These are phyloP conservation scores for Cornus florida DNA, from an alignment of 148 eudicot species.

Conservation along the genomic window DNA sequence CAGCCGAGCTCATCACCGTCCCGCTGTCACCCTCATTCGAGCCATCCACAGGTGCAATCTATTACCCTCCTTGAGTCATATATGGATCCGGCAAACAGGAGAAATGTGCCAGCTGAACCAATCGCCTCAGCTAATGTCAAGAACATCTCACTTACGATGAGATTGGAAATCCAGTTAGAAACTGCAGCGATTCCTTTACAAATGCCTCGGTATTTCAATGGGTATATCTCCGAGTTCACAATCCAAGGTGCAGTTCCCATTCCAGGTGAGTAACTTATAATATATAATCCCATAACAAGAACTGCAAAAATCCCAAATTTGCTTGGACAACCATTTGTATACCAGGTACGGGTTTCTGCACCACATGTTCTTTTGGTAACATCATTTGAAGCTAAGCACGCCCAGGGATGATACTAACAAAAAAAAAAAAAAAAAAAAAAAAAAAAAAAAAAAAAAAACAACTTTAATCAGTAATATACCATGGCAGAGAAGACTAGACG, in stretches of 20 bases:
- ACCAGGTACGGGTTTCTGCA: constrained; percentile 54
- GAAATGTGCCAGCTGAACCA: constrained; percentile 64
- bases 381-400: constrained; percentile 49
- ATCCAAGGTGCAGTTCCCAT: constrained; percentile 93
- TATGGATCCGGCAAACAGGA: constrained; percentile 60
- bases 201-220: constrained; percentile 60
- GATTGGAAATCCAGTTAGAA: constrained; percentile 70
- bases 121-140: constrained; percentile 57
- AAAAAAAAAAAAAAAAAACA: not conserved
- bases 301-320: constrained; percentile 66
- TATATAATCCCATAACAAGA: constrained; percentile 60
- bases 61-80: too few species aligned
- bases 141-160: constrained; percentile 68
- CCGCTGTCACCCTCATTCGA: too few species aligned
- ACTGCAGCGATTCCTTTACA: constrained; percentile 82
- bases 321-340: constrained; percentile 80
- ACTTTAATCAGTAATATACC: too few species aligned
- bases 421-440: too few species aligned
- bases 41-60: too few species aligned
- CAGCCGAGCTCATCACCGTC: too few species aligned
- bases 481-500: too few species aligned
- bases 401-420: constrained; percentile 57
- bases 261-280: constrained; percentile 73
- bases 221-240: constrained; percentile 85
- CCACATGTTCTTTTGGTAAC: constrained; percentile 40